A percentile compares a stretch with the other conserved stretches of the same genome.
Conservation (phyloP, 1,284 basidiomycete genomes). For the Mycena sp. region DNA sequence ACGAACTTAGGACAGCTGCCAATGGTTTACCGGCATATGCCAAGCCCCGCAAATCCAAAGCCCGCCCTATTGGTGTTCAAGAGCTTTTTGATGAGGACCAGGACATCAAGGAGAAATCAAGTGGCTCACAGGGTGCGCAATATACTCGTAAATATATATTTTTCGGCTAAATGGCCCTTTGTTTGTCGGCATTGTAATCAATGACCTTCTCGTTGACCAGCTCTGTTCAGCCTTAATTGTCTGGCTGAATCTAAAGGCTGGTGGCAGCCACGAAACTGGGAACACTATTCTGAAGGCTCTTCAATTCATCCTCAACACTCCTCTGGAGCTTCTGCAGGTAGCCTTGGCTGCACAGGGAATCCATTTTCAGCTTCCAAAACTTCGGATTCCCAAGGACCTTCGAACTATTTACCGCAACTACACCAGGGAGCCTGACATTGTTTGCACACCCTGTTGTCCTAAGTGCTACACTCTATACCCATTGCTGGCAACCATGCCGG, state of each 20-base stretch:
- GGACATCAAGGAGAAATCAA: neutral
- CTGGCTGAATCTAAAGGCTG: conserved; percentile 19
- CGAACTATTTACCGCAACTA: conserved; percentile 10
- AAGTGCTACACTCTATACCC: conserved; percentile 37
- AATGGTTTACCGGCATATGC: neutral
- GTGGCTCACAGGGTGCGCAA: neutral
- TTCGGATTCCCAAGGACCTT: conserved; percentile 13
- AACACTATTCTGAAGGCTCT: conserved; percentile 18
- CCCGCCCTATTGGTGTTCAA: neutral
- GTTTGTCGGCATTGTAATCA: neutral
- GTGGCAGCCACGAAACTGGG: conserved; percentile 11
- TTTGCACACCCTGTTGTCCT: conserved; percentile 36
- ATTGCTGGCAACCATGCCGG: conserved; percentile 16
- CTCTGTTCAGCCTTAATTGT: conserved; percentile 3
- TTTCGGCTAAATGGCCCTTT: neutral
- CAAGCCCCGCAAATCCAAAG: neutral
- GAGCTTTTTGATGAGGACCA: neutral
- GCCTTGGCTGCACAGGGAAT: conserved; percentile 8
- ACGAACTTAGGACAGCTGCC: neutral
- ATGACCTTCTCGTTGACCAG: neutral
- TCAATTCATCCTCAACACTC: conserved; percentile 8
- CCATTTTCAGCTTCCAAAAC: neutral
- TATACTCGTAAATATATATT: neutral
- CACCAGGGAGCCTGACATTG: conserved; percentile 33
- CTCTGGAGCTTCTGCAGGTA: neutral